Evolutionary conservation across 345 rosid species (phyloP).

Genomic region (Syzygium jambos): DNA sequence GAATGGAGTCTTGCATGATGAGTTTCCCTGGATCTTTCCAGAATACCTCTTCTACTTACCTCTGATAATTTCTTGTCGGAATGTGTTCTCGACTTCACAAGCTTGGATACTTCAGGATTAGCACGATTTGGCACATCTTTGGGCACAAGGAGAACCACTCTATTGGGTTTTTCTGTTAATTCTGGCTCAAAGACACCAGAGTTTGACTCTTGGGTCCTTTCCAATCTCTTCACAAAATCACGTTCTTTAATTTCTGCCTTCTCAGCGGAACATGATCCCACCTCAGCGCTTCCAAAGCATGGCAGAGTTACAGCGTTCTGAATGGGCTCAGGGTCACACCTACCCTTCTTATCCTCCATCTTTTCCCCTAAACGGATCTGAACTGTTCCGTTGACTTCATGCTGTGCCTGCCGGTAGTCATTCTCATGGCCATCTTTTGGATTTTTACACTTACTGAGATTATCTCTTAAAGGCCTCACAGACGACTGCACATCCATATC

Average conservation of each 20-base stretch:
- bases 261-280: conserved; percentile 10
- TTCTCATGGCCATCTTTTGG: conserved; percentile 12
- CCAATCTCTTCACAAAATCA: conserved; percentile 19
- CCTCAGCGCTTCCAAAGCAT: conserved; percentile 16
- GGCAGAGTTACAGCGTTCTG: conserved; percentile 12
- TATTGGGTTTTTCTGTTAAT: conserved; percentile 15
- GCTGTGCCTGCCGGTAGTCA: conserved; percentile 1
- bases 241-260: conserved; percentile 13
- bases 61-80: conserved; percentile 18
- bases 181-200: conserved; percentile 11
- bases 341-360: conserved; percentile 19
- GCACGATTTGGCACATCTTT: conserved; percentile 25
- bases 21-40: conserved; percentile 16
- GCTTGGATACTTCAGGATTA: conserved; percentile 17
- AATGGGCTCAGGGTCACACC: conserved; percentile 13
- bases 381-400: conserved; percentile 12
- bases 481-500: conserved; percentile 18
- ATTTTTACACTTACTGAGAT: conserved; percentile 16
- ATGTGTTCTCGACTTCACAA: conserved; percentile 12
- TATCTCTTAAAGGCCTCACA: conserved; percentile 17
- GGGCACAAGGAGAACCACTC: conserved; percentile 39
- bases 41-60: conserved; percentile 1
- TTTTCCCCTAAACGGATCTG: conserved; percentile 10
- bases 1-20: conserved; percentile 10
- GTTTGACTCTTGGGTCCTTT: conserved; percentile 16